Percentiles rank a stretch among this genome's conserved stretches.
Conservation (phyloP, 306 rosid genomes). For the Prunus kanzakura region DNA sequence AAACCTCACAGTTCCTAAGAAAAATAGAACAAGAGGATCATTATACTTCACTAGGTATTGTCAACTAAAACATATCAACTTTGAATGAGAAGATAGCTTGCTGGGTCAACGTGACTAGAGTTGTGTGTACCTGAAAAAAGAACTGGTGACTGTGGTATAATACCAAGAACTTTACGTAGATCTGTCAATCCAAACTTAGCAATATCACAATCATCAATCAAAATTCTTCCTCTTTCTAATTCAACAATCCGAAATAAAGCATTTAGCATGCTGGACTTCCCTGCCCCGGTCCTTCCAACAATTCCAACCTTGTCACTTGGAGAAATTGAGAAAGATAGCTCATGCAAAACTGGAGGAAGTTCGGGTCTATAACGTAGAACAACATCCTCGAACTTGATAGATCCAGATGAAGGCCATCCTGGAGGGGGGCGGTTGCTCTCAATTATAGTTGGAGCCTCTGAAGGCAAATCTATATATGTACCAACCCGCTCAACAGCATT, state of each 20-base stretch:
- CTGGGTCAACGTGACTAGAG: neutral
- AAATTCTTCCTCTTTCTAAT: conserved; percentile 44
- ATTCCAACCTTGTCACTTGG: conserved; percentile 52
- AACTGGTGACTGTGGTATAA: conserved; percentile 50
- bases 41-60: neutral
- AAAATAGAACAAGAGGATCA: neutral
- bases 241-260: conserved; percentile 48
- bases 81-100: neutral
- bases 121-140: conserved; percentile 42
- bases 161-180: conserved; percentile 46
- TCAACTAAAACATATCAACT: neutral
- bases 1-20: conserved; percentile 50
- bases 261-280: conserved; percentile 51
- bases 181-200: conserved; percentile 42
- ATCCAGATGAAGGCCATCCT: conserved; percentile 48
- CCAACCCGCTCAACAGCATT: conserved; percentile 82
- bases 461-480: conserved; percentile 73
- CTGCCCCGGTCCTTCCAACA: conserved; percentile 55
- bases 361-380: conserved; percentile 48
- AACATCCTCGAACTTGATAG: conserved; percentile 41
- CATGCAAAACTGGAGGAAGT: conserved; percentile 49
- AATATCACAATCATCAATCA: conserved; percentile 44
- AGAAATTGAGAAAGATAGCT: conserved; percentile 35
- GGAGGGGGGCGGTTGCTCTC: conserved; percentile 49
- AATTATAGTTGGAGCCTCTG: conserved; percentile 48